Evolutionary conservation across 768 basidiomycete species (phyloP), one percentile per base, ranked within the genome.

Genomic region (Strobilomyces dryophilus): DNA sequence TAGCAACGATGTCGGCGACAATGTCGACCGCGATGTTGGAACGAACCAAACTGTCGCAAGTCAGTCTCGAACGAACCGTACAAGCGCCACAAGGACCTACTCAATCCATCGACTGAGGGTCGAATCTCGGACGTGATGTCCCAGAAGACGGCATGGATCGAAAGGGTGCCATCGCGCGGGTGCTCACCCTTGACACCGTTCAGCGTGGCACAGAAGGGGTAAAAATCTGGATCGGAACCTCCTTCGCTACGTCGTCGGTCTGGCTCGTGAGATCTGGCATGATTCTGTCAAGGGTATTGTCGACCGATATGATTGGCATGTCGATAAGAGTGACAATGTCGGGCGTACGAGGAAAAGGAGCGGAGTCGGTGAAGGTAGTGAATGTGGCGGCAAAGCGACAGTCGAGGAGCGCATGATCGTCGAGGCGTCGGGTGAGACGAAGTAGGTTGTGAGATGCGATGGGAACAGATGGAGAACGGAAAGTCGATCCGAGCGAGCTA

Each of bases 381-480:
- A 74, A 65, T 43, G 71, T 57, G 21, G 64, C n/a, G n/a, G n/a
- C 57, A 68, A 47, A 58, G 58, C 44, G 50, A 58, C 49, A 48
- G 65, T 35, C 45, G 71, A 71, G 51, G 70, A 73, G 63, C 59
- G 66, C 74, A 75, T 75, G 70, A 72, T 51, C 52, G 71, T 68
- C 59, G 56, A 55, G 61, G 57, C 52, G 57, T 61, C 59, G 53
- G 48, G 37, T 45, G 43, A 54, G 59, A 66, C 40, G 18, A 26
- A 4, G 45, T 40, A 17, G 20, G 46, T 8, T 29, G 18, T n/a
- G n/a, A n/a, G n/a, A n/a, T 20, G 5, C 10, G 10, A 31, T 5
- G 26, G 32, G 2, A 15, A 58, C n/a, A n/a, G n/a, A n/a, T n/a
- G 47, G 35, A 18, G 42, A 49, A 10, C 47, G 61, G 47, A 45